Evolutionary conservation across 2,329 filamentous ascomycete species (phyloP), one percentile per base, ranked within the genome.

Genomic region (Chrysosporium keratinophilum): DNA sequence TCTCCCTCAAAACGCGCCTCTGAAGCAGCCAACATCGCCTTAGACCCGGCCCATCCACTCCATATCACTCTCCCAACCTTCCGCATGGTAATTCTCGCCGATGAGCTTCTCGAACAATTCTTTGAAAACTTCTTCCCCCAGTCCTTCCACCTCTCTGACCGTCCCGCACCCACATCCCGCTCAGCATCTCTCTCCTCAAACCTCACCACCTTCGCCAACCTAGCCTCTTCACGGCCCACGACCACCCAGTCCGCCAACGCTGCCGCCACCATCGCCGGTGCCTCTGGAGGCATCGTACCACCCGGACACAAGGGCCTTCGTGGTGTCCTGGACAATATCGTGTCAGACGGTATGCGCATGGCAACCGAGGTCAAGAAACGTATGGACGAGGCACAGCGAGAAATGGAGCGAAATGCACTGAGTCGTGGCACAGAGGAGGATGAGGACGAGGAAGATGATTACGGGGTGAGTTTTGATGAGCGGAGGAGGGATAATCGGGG

Each of bases 41-140:
- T 98, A 3, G 90, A 98, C 66, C 93, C 93, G 2, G 84, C 88
- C 23, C 91, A 95, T 59, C 93, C 93, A 5, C 78, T 98, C 0
- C 87, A 96, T 67, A 96, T 98, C 64, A 97, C 93, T 0, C 78
- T 98, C 1, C 93, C 93, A 0, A 98, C 93, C 0, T 98, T 98
- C 78, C 85, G 93, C 60, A 98, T 98, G 93, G 89, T 98, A 2
- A 87, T 98, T 9, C 81, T 98, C 6, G 93, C 93, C 42, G 93
- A 98, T 65, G 93, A 98, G 68, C 79, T 94, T 0, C 80, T 98
- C 5, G 91, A 98, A 64, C 87, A 94, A 61, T 98, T 98, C 72
- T 98, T 98, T 67, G 93, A 98, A 71, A 87, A 88, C 0, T 94
- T 89, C 40, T 96, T 97, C 72, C 88, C 91, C 0, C 83, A 87